Conservation (phyloP, 495 filamentous ascomycete genomes). For the Podospora sp. region DNA sequence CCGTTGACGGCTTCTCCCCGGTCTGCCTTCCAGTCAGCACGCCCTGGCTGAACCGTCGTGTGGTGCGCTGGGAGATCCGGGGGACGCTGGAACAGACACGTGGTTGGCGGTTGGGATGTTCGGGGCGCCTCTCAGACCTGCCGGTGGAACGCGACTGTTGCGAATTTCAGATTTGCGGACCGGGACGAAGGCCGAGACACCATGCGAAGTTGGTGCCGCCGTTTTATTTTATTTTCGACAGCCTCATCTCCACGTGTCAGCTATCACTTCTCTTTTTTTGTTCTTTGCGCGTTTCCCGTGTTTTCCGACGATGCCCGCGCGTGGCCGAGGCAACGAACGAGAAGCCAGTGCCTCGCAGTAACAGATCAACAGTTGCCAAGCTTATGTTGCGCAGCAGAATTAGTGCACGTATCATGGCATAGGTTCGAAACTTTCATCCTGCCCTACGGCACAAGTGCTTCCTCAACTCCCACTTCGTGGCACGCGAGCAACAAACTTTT, state of each 20-base stretch:
- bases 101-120: slow-evolving; percentile 5
- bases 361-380: background rate
- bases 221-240: background rate
- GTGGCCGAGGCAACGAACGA: background rate
- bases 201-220: slow-evolving; percentile 9
- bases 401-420: background rate
- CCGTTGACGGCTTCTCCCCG: background rate
- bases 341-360: background rate
- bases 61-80: slow-evolving; percentile 16
- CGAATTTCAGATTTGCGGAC: slow-evolving; percentile 14
- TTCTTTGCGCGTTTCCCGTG: background rate
- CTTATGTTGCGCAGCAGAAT: background rate
- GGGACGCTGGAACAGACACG: slow-evolving; percentile 5
- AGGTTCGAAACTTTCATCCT: background rate
- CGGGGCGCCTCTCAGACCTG: background rate
- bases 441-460: background rate
- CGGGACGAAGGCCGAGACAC: background rate
- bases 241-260: slow-evolving; percentile 17
- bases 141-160: background rate
- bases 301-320: background rate
- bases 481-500: background rate
- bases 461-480: background rate
- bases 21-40: background rate
- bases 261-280: background rate
- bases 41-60: background rate